Evolutionary conservation across 306 rosid genomes (phyloP).

Genomic region (Aeschynomene evenia): DNA sequence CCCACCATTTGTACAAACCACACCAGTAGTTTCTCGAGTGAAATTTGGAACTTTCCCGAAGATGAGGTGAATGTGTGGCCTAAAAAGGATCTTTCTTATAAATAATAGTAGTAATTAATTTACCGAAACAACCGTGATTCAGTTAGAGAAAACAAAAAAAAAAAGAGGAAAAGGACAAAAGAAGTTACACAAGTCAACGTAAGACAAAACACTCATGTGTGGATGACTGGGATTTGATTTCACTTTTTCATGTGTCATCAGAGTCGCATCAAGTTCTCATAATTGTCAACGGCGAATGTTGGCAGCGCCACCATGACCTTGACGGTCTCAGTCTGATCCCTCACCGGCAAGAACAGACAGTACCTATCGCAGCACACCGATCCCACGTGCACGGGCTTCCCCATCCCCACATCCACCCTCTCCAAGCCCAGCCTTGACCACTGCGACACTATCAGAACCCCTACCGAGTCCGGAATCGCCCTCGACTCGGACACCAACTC

Average conservation of each 20-base stretch:
- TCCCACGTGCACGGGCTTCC: constrained; percentile 63
- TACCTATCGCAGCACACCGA: constrained; percentile 74
- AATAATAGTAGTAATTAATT: no score
- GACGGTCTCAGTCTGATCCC: constrained; percentile 46
- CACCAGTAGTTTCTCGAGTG: no score
- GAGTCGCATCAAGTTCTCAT: constrained; percentile 28
- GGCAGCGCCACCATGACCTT: constrained; percentile 73
- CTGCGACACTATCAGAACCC: constrained; percentile 76
- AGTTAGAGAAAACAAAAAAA: no score
- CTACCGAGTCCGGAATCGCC: constrained; percentile 73
- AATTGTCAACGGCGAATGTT: constrained; percentile 48
- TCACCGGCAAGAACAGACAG: constrained; percentile 73
- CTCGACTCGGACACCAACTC: constrained; percentile 57
- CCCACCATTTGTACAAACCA: no score
- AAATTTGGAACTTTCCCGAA: no score
- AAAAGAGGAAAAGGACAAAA: background rate
- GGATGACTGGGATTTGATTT: background rate
- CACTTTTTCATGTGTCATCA: background rate
- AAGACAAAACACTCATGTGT: background rate
- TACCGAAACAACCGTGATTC: background rate
- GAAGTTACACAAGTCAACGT: background rate
- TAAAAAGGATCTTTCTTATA: no score
- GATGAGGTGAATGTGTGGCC: no score
- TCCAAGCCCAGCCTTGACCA: constrained; percentile 97
- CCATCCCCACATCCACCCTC: constrained; percentile 58